Evolutionary conservation across 1,139 yeast genomes (phyloP), one percentile per base, ranked within the genome.

Genomic region (Pichia inconspicua): DNA sequence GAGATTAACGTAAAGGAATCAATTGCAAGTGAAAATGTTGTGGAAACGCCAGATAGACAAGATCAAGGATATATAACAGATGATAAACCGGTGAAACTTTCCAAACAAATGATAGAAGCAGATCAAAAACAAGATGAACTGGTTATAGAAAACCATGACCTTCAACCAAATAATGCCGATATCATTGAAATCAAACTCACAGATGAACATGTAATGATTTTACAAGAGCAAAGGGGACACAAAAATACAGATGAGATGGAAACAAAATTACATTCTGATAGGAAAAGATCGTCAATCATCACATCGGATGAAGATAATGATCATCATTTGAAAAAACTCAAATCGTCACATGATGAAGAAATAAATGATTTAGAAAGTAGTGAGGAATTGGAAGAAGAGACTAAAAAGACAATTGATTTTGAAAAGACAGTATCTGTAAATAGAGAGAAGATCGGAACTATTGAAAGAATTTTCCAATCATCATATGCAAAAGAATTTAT

Each of bases 401-500:
- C 22, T 14, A 42, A 5, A 36, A 30, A 22, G 31, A 34, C 14
- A 3, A 22, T 22, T 22, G 22, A 22, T 3, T 3, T 22, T 22
- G 22, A 22, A 22, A 3, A 22, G 4, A 22, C 22, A 22, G 4
- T 3, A 34, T 7, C 27, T 8, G 37, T 12, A 25, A 43, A 2
- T 38, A 10, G 6, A 17, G 30, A 27, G 17, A 42, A 31, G 17
- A 22, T 31, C 1, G 25, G 14, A 8, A n/a, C 28, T 11, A 11
- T 46, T n/a, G 43, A 34, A 19, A 25, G 10, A 15, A 39, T 59
- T 15, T 59, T 58, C 27, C 55, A 58, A 8, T 17, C n/a, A 3
- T 41, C 43, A 7, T 46, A 55, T 6, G 62, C 62, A 1, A 25
- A 43, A 8, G 46, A 47, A 5, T 62, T 61, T 44, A 19, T 58